These are phyloP conservation scores for Colletotrichum euphorbiae DNA, from an alignment of 2,329 filamentous ascomycete species.

Conservation along the genomic window DNA sequence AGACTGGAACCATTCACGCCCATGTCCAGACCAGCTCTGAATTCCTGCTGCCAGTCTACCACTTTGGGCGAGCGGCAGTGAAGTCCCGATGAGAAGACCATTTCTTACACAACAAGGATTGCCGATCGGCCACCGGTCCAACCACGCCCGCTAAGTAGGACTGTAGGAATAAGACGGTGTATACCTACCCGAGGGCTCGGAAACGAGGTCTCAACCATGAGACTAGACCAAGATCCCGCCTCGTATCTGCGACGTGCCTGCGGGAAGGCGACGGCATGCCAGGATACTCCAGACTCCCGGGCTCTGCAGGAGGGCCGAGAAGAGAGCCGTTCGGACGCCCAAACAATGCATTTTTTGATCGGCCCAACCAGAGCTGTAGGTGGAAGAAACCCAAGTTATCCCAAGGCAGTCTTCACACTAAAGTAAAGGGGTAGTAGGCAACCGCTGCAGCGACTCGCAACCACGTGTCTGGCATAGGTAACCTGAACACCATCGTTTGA, in stretches of 20 bases:
- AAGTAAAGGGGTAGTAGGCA: not conserved
- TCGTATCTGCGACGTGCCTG: conserved; percentile 9
- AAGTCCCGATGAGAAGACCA: not conserved
- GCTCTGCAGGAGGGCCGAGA: not conserved
- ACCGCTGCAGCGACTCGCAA: not conserved
- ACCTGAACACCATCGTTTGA: not conserved
- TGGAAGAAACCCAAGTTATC: no score
- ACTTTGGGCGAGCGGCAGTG: conserved; percentile 3
- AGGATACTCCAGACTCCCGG: conserved; percentile 8
- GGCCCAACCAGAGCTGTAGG: no score
- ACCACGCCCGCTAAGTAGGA: not conserved
- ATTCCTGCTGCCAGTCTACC: not conserved
- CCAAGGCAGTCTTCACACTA: not conserved
- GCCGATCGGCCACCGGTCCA: not conserved
- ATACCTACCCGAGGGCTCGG: not conserved
- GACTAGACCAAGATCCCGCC: not conserved
- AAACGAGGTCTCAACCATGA: not conserved
- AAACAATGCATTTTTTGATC: no score
- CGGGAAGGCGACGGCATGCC: not conserved
- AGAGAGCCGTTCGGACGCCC: not conserved
- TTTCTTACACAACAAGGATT: not conserved
- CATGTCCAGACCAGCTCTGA: not conserved
- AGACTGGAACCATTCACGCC: not conserved
- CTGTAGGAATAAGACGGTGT: not conserved
- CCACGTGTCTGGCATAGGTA: not conserved